phyloP scores from a whole-genome alignment of 805 yeast genomes.

The Metschnikowia matae region DNA sequence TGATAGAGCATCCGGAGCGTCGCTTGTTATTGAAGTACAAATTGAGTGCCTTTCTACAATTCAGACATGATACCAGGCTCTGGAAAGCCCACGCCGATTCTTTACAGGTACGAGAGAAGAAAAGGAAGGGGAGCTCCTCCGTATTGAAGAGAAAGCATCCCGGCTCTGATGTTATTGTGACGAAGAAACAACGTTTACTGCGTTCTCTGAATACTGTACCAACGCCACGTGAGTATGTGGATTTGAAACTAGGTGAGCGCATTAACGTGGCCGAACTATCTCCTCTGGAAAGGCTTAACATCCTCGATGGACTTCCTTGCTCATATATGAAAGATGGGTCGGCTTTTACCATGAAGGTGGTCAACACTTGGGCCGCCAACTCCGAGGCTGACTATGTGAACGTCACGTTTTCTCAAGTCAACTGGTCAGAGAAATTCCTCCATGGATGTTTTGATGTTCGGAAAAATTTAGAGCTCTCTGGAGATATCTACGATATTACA shows the following conservation, averaged over 20 bases:
- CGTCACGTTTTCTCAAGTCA: conserved; percentile 9
- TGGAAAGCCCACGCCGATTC: neutral
- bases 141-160: neutral
- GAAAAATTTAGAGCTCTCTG: neutral
- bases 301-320: conserved; percentile 14
- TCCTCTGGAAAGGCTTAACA: conserved; percentile 4
- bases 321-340: conserved; percentile 13
- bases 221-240: neutral
- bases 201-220: neutral
- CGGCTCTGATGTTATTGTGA: neutral
- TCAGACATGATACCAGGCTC: neutral
- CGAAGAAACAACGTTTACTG: conserved; percentile 1
- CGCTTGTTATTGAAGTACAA: neutral
- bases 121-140: neutral
- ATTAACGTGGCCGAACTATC: conserved; percentile 4
- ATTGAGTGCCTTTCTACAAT: neutral
- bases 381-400: conserved; percentile 3
- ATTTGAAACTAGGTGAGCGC: conserved; percentile 4
- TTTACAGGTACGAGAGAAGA: neutral
- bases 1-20: neutral
- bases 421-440: conserved; percentile 4
- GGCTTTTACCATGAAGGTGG: conserved; percentile 2
- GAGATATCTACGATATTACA: neutral
- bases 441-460: conserved; percentile 8
- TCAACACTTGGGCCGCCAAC: neutral